Conservation (phyloP, 805 yeast genomes). For the Torulaspora franciscae region DNA sequence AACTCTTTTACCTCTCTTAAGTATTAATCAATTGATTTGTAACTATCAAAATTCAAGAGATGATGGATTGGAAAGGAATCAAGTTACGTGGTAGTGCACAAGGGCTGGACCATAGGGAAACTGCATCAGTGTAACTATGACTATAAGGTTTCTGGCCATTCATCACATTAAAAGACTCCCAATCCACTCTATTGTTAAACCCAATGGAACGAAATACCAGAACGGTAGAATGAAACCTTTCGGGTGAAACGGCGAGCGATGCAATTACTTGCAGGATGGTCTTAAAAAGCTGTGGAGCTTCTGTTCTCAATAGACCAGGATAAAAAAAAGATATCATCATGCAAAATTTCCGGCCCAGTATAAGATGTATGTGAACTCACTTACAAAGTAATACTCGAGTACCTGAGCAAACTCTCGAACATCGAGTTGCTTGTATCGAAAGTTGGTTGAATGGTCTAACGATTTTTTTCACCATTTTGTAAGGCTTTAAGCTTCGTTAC, state of each 20-base stretch:
- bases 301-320: slow-evolving; percentile 25
- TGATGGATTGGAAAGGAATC: background rate
- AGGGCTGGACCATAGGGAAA: background rate
- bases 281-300: slow-evolving; percentile 19
- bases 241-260: slow-evolving; percentile 7
- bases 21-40: slow-evolving; percentile 13
- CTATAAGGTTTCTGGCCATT: slow-evolving; percentile 47
- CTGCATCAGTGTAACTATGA: slow-evolving; percentile 81
- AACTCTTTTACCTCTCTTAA: slow-evolving; percentile 8
- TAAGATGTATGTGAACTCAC: slow-evolving; percentile 6
- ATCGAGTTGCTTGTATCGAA: background rate
- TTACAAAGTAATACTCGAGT: slow-evolving; percentile 4
- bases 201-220: slow-evolving; percentile 14
- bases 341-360: slow-evolving; percentile 3
- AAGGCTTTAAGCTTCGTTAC: background rate
- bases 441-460: background rate
- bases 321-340: slow-evolving; percentile 30
- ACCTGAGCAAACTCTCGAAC: background rate
- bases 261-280: slow-evolving; percentile 18
- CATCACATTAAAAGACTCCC: slow-evolving; percentile 51
- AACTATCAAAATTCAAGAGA: background rate
- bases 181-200: slow-evolving; percentile 7
- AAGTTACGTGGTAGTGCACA: background rate
- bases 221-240: slow-evolving; percentile 15
- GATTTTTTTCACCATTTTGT: background rate